Base-by-base conservation (phyloP, 129 eudicot genomes). In the Lactuca saligna region DNA sequence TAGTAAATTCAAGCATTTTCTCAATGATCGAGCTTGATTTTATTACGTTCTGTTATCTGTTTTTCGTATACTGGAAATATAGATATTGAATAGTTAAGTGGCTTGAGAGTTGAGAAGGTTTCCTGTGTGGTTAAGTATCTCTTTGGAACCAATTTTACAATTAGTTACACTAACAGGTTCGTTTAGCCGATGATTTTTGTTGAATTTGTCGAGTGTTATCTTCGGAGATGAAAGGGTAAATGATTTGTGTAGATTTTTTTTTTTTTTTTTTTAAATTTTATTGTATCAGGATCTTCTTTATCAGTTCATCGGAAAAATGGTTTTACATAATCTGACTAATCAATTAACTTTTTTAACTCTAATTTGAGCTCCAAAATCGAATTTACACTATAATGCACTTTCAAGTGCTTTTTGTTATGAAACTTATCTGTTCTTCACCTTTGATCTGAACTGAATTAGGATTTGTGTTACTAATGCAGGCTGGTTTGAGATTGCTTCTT, bases 401-500 rank as follows among this genome's bases (percentile, higher is more conserved):
- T 10, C 17, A n/a, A n/a, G 51, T 29, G 25, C 16, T 29, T 16
- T 79, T 57, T 48, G 34, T 3, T 41, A 8, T 1, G 10, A 29
- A 16, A 8, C n/a, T 3, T 67, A 7, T 33, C 12, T 68, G 25
- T 17, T 57, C 29, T 10, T 9, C n/a, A 6, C 37, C 17, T 46
- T 39, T 51, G 17, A 65, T 35, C 16, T 48, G 50, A 46, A 53
- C 54, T 54, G 70, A 74, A 59, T 55, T 16, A 61, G 46, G 59
- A 31, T 65, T 31, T 63, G 70, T 65, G 73, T 57, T 17, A 7
- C 38, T 59, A 16, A 32, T 80, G 81, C 89, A 92, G 98, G 91
- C 79, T 38, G 96, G 98, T 20, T 71, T 92, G 75, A 82, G 80
- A 29, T 81, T 88, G 83, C 91, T 89, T 70, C 98, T 92, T 58